A percentile compares a stretch with the other conserved stretches of the same genome.
Conservation (phyloP, 352 stramenopile genomes). For the Plasmopara halstedii region DNA sequence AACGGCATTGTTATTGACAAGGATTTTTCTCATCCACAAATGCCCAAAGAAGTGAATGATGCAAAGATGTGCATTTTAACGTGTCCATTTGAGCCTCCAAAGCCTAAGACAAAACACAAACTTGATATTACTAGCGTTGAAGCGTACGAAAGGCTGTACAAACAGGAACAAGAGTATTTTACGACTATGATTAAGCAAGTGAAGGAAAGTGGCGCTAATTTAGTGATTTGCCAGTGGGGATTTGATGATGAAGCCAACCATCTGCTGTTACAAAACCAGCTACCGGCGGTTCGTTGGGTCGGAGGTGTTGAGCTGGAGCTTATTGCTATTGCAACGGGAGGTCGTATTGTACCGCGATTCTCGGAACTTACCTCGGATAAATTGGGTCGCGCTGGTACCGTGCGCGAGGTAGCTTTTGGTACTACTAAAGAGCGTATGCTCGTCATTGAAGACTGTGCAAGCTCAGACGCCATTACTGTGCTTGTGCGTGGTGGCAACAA, state of each 20-base stretch:
- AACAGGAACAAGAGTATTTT: constrained; percentile 99
- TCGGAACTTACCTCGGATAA: constrained; percentile 96
- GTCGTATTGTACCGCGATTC: constrained; percentile 97
- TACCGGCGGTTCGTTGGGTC: constrained; percentile 98
- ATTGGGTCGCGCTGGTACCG: constrained; percentile 90
- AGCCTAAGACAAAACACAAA: constrained; percentile 98
- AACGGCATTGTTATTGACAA: constrained; percentile 99
- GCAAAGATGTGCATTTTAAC: constrained; percentile 98
- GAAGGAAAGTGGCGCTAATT: constrained; percentile 97
- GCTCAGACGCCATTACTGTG: constrained; percentile 97
- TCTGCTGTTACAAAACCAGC: constrained; percentile 95
- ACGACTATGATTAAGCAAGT: constrained; percentile 98
- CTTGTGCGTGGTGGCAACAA: constrained; percentile 98
- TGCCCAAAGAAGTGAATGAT: constrained; percentile 96
- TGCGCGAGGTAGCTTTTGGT: constrained; percentile 96
- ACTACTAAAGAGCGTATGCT: constrained; percentile 98
- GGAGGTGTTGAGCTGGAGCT: constrained; percentile 99
- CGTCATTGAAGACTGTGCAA: constrained; percentile 97
- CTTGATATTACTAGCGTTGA: constrained; percentile 98
- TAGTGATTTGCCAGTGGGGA: constrained; percentile 99
- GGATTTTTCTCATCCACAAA: constrained; percentile 99
- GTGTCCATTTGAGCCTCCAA: constrained; percentile 98
- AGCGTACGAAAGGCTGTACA: constrained; percentile 95
- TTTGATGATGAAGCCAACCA: constrained; percentile 99
- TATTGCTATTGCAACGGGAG: constrained; percentile 99